A percentile compares a stretch with the other conserved stretches of the same genome.
Evolutionary conservation across 805 yeast species (phyloP).

Genomic region (Debaryomyces castellii): DNA sequence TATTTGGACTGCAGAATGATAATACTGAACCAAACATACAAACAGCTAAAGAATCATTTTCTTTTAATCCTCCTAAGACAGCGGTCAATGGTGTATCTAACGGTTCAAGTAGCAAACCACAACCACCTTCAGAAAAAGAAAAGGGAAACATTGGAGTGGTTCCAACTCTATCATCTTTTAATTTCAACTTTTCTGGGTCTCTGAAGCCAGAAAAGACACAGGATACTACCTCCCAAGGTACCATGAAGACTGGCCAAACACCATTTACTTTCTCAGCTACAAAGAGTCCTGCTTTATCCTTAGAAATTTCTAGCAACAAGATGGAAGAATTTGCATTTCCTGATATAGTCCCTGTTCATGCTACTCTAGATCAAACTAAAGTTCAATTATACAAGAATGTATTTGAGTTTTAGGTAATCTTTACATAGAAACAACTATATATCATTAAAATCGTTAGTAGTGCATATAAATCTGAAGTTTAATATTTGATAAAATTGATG

Average conservation of each 20-base stretch:
- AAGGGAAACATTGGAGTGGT: background rate
- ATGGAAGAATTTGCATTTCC: slow-evolving; percentile 17
- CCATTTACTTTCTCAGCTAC: background rate
- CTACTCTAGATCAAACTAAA: slow-evolving; percentile 20
- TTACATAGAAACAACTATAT: slow-evolving; percentile 1
- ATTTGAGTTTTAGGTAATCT: slow-evolving; percentile 21
- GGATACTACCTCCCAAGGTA: background rate
- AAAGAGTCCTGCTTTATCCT: background rate
- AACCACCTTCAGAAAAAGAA: background rate
- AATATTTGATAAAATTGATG: background rate
- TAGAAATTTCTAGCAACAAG: background rate
- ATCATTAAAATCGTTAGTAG: background rate
- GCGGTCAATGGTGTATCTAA: background rate
- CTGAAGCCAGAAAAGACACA: background rate
- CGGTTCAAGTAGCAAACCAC: background rate
- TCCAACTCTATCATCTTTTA: background rate
- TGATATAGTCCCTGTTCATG: slow-evolving; percentile 15
- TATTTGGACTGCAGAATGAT: background rate
- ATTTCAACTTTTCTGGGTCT: background rate
- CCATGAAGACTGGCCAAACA: too few relatives aligned
- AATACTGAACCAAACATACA: background rate
- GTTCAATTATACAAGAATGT: slow-evolving; percentile 25
- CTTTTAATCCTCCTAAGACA: background rate
- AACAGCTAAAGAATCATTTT: background rate
- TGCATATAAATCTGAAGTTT: background rate